Base-by-base conservation (phyloP, 1,139 yeast species). In the Debaryomyces fabryi region DNA sequence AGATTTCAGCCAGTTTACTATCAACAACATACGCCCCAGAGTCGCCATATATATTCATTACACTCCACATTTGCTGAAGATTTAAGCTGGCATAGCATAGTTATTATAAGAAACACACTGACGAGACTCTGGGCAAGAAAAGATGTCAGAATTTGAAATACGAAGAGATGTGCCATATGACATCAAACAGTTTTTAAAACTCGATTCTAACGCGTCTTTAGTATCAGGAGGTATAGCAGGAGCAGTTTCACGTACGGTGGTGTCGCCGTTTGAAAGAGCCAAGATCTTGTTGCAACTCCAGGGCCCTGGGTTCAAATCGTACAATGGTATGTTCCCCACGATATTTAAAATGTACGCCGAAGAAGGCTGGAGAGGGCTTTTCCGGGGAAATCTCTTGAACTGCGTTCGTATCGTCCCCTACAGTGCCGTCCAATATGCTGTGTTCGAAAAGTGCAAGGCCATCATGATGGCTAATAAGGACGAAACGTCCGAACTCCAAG, bases 221-320 rank as follows among this genome's bases (percentile, higher is more conserved):
- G 57, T 76, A 34, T 66, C 80, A 1, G 81, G 81, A 4, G 80
- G 81, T 2, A 71, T 87, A 5, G 98, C 98, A 0, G 99, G 98
- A 5, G 97, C 96, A 0, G 82, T 91, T 1, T 88, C 96, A 1
- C 74, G 99, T 48, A 93, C 99, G 0, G 92, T 87, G 1, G 97
- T 92, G 6, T 88, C 97, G 3, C 99, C 99, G 1, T 83, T 93
- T 67, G 99, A 93, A 65, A 76, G 99, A 56, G 96, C 96, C 58
- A 93, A 93, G 68, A 95, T 93, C 54, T 68, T 93, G 38, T 81
- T 91, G 57, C 99, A 93, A 66, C 82, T 93, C 37, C 98, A 93
- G 67, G 92, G 92, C 2, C 86, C 88, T 1, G 88, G 86, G 2
- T 62, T 76, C 7, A 77, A 80, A 23, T 85, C 88, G 47, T 85